phyloP scores from a whole-genome alignment of 1,284 basidiomycete species.

The Rhizoctonia solani region DNA sequence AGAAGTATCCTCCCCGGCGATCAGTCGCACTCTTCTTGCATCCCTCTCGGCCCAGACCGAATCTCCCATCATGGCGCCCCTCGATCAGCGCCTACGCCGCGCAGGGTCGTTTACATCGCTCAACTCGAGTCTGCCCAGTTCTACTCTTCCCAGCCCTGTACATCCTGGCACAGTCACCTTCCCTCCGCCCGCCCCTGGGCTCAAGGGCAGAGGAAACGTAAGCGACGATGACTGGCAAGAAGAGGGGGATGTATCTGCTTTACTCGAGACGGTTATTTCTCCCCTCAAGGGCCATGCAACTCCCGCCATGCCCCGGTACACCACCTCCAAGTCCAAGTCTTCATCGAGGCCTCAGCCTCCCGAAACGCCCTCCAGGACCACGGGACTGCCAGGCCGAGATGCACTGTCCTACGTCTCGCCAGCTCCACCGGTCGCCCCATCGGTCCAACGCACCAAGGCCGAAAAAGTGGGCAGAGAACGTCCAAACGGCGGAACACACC shows the following conservation, averaged over 20 bases:
- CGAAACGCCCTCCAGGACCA: slow-evolving; percentile 4
- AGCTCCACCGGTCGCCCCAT: neutral
- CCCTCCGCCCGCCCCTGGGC: slow-evolving; percentile 7
- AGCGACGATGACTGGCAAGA: slow-evolving; percentile 22
- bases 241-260: slow-evolving; percentile 23
- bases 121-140: no score
- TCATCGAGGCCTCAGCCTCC: neutral
- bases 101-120: slow-evolving; percentile 12
- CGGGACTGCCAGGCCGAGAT: slow-evolving; percentile 10
- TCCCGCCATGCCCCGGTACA: slow-evolving; percentile 21
- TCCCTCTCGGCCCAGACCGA: slow-evolving; percentile 25
- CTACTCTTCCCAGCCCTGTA: slow-evolving; percentile 20
- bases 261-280: slow-evolving; percentile 8
- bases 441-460: slow-evolving; percentile 16
- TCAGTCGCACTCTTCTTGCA: slow-evolving; percentile 25
- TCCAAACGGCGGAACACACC: neutral
- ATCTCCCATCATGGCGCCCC: slow-evolving; percentile 22
- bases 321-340: slow-evolving; percentile 1
- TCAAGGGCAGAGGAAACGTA: neutral
- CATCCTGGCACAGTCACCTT: slow-evolving; percentile 17
- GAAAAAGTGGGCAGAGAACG: neutral
- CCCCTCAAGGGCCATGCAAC: slow-evolving; percentile 26
- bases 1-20: slow-evolving; percentile 21
- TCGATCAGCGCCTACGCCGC: slow-evolving; percentile 27
- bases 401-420: slow-evolving; percentile 23